Percentiles rank a stretch among this genome's conserved stretches.
These are phyloP conservation scores for Fusarium paranaense DNA, from an alignment of 2,329 filamentous ascomycete genomes.

Conservation along the genomic window DNA sequence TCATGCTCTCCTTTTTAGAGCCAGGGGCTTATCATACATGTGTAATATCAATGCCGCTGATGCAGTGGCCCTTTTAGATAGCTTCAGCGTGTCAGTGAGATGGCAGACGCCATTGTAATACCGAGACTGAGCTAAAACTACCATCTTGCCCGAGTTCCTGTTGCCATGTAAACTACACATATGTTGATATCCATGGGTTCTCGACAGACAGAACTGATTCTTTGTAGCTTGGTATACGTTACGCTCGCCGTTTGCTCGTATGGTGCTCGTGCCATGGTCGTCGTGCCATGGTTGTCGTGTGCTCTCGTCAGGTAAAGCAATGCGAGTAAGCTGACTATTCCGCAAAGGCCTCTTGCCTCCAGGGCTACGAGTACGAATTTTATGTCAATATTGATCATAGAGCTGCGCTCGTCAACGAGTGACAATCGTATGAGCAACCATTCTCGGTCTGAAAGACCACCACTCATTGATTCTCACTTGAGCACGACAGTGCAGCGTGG, in stretches of 20 bases:
- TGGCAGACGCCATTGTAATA: background rate
- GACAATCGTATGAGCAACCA: background rate
- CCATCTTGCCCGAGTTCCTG: background rate
- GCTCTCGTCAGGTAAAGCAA: background rate
- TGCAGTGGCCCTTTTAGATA: background rate
- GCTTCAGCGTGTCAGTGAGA: background rate
- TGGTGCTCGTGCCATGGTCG: background rate
- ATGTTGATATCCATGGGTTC: background rate
- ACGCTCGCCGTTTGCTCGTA: background rate
- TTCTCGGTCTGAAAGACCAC: background rate
- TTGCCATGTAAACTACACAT: background rate
- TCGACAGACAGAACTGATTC: background rate
- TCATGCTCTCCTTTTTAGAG: conserved; percentile 25
- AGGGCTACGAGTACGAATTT: background rate
- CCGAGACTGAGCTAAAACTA: background rate
- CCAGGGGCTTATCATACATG: conserved; percentile 18
- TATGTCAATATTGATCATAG: background rate
- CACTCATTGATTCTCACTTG: background rate
- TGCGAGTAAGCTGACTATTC: background rate
- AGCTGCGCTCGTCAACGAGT: background rate
- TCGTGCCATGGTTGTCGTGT: background rate
- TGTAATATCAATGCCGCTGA: conserved; percentile 12
- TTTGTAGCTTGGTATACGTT: background rate
- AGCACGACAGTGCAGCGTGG: background rate
- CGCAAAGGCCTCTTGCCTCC: background rate